Conservation (phyloP, 306 rosid genomes). For the Cucurbita pepo region DNA sequence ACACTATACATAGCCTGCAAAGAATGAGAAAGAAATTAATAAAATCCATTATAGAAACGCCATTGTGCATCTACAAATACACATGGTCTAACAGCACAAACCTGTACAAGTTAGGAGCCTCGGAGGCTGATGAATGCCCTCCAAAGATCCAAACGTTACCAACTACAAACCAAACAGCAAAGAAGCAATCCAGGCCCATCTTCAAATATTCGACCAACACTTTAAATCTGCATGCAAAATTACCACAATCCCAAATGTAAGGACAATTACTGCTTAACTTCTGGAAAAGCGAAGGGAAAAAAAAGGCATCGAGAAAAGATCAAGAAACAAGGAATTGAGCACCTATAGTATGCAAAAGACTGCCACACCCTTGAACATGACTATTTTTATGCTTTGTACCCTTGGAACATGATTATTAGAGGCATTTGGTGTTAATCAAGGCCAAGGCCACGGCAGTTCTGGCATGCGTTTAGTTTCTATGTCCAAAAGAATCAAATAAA, state of each 20-base stretch:
- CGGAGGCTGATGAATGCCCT: constrained; percentile 52
- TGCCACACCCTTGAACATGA: not conserved
- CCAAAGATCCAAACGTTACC: constrained; percentile 99
- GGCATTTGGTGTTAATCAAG: not conserved
- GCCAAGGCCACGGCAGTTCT: not conserved
- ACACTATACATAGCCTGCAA: constrained; percentile 86
- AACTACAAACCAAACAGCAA: constrained; percentile 94
- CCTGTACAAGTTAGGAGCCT: constrained; percentile 93
- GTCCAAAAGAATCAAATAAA: not conserved
- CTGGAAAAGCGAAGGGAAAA: not conserved
- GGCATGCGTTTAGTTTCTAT: not conserved
- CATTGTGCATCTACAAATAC: not conserved
- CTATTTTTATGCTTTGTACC: not conserved
- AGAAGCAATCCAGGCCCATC: constrained; percentile 90
- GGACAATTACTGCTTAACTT: not conserved
- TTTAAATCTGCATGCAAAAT: constrained; percentile 45
- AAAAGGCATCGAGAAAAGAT: not conserved
- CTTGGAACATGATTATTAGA: not conserved
- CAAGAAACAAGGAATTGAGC: not conserved
- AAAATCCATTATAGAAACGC: not conserved
- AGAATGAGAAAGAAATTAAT: constrained; percentile 14
- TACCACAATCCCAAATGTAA: not conserved
- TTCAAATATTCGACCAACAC: constrained; percentile 72
- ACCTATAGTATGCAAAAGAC: not conserved
- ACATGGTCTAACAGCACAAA: constrained; percentile 14